Conservation (phyloP, 2,329 filamentous ascomycete species). For the Diaporthe ampelina region DNA sequence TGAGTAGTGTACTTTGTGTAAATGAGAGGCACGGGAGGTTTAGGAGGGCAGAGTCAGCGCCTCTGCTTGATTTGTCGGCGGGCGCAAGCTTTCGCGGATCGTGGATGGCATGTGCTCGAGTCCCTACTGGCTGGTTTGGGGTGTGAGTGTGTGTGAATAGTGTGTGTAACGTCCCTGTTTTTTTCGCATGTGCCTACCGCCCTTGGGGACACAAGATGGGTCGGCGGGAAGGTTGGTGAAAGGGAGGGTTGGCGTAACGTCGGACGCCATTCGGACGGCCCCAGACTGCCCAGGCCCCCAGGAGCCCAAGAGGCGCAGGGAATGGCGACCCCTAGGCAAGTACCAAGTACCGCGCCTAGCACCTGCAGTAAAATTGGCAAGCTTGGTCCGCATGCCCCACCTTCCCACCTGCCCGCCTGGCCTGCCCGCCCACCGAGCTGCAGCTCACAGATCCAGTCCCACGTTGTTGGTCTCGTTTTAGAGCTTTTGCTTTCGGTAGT, state of each 20-base stretch:
- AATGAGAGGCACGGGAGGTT: slow-evolving; percentile 5
- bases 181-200: slow-evolving; percentile 25
- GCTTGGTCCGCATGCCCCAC: slow-evolving; percentile 20
- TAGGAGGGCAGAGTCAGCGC: slow-evolving; percentile 24
- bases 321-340: slow-evolving; percentile 9
- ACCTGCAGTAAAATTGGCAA: slow-evolving; percentile 29
- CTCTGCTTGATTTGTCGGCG: slow-evolving; percentile 30
- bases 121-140: not conserved
- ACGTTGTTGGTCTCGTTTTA: slow-evolving; percentile 22
- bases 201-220: not conserved
- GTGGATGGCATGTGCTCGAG: slow-evolving; percentile 31
- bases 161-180: slow-evolving; percentile 19
- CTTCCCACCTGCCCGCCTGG: not conserved
- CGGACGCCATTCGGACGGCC: slow-evolving; percentile 29
- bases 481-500: slow-evolving; percentile 20
- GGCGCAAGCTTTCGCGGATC: slow-evolving; percentile 29
- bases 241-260: slow-evolving; percentile 31
- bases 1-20: not conserved
- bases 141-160: slow-evolving; percentile 11
- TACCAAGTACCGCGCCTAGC: slow-evolving; percentile 20
- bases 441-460: slow-evolving; percentile 27
- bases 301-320: not conserved
- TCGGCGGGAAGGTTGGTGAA: slow-evolving; percentile 13
- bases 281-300: not conserved
- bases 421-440: not conserved